Evolutionary conservation across 208 protist genomes (phyloP).

Genomic region (Lotmaria passim): DNA sequence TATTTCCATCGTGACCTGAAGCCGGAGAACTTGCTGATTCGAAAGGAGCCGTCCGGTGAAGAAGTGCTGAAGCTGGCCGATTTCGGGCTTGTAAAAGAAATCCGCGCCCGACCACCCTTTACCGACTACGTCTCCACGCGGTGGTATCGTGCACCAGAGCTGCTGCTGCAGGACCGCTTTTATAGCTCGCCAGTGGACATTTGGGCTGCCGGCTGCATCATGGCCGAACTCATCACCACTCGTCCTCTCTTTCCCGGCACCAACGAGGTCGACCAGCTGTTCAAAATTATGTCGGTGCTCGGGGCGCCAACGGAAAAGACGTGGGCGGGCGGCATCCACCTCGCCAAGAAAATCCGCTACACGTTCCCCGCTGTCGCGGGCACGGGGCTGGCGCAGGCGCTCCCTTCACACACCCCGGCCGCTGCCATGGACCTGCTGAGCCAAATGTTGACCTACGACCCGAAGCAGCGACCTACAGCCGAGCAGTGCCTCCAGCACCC

Average conservation of each 20-base stretch:
- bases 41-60: constrained; percentile 56
- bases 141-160: constrained; percentile 99
- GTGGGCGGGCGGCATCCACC: constrained; percentile 70
- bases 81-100: constrained; percentile 80
- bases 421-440: constrained; percentile 93
- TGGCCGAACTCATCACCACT: constrained; percentile 98
- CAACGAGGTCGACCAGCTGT: constrained; percentile 87
- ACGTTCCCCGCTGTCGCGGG: constrained; percentile 71
- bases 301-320: constrained; percentile 78
- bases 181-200: constrained; percentile 97
- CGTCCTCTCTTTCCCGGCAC: constrained; percentile 95
- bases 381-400: constrained; percentile 58
- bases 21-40: constrained; percentile 98
- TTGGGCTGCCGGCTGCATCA: constrained; percentile 96
- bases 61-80: constrained; percentile 96
- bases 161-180: constrained; percentile 94
- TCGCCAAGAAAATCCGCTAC: constrained; percentile 86
- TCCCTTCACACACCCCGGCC: constrained; percentile 80
- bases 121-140: constrained; percentile 98
- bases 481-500: constrained; percentile 94
- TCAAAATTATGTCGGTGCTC: constrained; percentile 82
- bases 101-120: constrained; percentile 66
- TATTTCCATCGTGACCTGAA: constrained; percentile 98
- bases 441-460: constrained; percentile 96
- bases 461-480: constrained; percentile 93